These are phyloP conservation scores for Lepiota brunneoincarnata DNA, from an alignment of 768 basidiomycete species.

Conservation along the genomic window DNA sequence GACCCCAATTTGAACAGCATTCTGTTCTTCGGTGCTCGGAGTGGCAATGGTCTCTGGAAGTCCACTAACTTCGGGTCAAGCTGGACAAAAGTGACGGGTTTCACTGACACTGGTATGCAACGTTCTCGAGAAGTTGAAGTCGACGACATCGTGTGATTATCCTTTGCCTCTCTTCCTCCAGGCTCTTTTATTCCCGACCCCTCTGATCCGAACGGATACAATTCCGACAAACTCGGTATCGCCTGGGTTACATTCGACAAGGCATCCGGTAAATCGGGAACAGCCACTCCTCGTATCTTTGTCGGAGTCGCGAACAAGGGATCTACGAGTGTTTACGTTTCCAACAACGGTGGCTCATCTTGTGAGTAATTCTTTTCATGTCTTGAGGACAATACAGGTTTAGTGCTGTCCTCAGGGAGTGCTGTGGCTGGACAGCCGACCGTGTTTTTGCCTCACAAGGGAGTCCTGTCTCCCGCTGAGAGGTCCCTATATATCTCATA, in stretches of 20 bases:
- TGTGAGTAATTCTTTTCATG: constrained; percentile 39
- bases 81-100: constrained; percentile 58
- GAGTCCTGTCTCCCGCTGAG: constrained; percentile 57
- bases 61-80: constrained; percentile 56
- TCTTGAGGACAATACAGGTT: neutral
- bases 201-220: constrained; percentile 45
- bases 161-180: constrained; percentile 15
- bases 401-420: constrained; percentile 35
- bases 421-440: constrained; percentile 57
- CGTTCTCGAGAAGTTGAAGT: neutral
- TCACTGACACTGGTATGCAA: constrained; percentile 52
- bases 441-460: constrained; percentile 62
- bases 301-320: constrained; percentile 63
- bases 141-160: neutral
- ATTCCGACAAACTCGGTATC: constrained; percentile 42
- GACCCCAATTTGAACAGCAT: constrained; percentile 63
- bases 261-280: constrained; percentile 50
- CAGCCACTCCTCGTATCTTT: constrained; percentile 60
- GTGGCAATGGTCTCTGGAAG: constrained; percentile 66
- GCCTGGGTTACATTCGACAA: constrained; percentile 67
- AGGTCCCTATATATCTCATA: constrained; percentile 59
- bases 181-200: constrained; percentile 54
- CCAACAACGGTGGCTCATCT: constrained; percentile 52
- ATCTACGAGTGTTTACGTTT: constrained; percentile 52
- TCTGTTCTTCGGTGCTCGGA: constrained; percentile 61